Base-by-base conservation (phyloP, 352 stramenopile genomes). In the Peronospora belbahrii region DNA sequence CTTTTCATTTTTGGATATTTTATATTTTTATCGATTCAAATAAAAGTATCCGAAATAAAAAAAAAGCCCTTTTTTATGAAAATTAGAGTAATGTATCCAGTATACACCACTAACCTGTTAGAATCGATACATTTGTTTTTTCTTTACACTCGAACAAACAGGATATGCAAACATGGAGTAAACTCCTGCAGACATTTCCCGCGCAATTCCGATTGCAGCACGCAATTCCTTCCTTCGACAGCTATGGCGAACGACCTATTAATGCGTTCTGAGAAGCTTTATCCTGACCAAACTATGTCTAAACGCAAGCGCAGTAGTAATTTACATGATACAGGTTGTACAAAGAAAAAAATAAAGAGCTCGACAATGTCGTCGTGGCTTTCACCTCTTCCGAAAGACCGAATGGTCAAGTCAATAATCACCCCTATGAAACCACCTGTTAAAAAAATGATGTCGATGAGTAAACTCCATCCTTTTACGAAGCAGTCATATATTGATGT, bases 401-500 rank as follows among this genome's bases (percentile, higher is more conserved):
- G 52, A 59, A 0, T 15, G 20, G 31, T 11, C 13, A 55, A 46
- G 13, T 37, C 36, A 3, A 62, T 35, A 3, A 55, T 70, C 23
- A 57, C 62, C 14, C 57, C 47, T 18, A 35, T 52, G 13, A 61
- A 60, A 27, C 8, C 17, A 42, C 30, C 17, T 41, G 38, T 20
- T 28, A 32, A 53, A 41, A 25, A 39, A 46, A 17, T 41, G 0
- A 25, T 43, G 9, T 53, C 41, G 25, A 17, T 52, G 0, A 39
- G 37, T 14, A 56, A 61, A 42, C n/a, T 25, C 2, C 36, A 19
- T 6, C 53, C 57, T 17, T 58, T 33, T 3, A 67, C 52, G n/a
- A n/a, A n/a, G 3, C 80, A 91, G 47, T 56, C 70, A 39, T 92
- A 88, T 30, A 71, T 92, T 38, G 80, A 92, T 43, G 38, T 89